A percentile compares a stretch with the other conserved stretches of the same genome.
phyloP scores from a whole-genome alignment of 1,139 yeast genomes.

The Zygoascus hellenicus region DNA sequence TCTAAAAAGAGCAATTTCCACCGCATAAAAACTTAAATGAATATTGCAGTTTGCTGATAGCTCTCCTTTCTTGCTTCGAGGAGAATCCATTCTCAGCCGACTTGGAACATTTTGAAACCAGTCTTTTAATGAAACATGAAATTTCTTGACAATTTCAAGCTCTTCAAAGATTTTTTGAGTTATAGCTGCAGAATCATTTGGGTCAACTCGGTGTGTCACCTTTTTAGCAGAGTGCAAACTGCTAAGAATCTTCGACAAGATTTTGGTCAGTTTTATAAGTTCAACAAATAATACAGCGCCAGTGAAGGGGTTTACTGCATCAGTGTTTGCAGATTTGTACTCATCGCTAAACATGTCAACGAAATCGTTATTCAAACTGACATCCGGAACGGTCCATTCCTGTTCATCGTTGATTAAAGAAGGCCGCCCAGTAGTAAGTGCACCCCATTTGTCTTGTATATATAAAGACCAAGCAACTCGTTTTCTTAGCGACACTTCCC shows the following conservation, averaged over 20 bases:
- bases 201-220: neutral
- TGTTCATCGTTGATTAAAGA: constrained; percentile 25
- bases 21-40: constrained; percentile 73
- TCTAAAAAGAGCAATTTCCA: constrained; percentile 72
- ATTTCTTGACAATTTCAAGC: constrained; percentile 63
- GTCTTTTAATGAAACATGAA: constrained; percentile 61
- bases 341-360: constrained; percentile 13
- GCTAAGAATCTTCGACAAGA: constrained; percentile 64
- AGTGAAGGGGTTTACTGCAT: constrained; percentile 60
- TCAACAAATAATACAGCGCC: constrained; percentile 65
- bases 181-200: neutral
- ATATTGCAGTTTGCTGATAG: constrained; percentile 63
- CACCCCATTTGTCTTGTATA: constrained; percentile 31
- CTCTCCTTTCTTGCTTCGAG: constrained; percentile 48
- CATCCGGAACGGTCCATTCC: constrained; percentile 36
- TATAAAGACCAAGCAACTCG: constrained; percentile 29
- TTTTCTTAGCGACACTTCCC: constrained; percentile 25
- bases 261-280: constrained; percentile 57
- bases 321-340: constrained; percentile 40
- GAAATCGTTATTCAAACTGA: constrained; percentile 21
- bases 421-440: constrained; percentile 27
- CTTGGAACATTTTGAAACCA: constrained; percentile 75
- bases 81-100: constrained; percentile 57
- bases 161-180: constrained; percentile 34
- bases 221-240: constrained; percentile 54